A percentile compares a stretch with the other conserved stretches of the same genome.
These are phyloP conservation scores for bread wheat (Triticum aestivum) DNA, from an alignment of 176 grass and related monocot species.

Conservation along the genomic window DNA sequence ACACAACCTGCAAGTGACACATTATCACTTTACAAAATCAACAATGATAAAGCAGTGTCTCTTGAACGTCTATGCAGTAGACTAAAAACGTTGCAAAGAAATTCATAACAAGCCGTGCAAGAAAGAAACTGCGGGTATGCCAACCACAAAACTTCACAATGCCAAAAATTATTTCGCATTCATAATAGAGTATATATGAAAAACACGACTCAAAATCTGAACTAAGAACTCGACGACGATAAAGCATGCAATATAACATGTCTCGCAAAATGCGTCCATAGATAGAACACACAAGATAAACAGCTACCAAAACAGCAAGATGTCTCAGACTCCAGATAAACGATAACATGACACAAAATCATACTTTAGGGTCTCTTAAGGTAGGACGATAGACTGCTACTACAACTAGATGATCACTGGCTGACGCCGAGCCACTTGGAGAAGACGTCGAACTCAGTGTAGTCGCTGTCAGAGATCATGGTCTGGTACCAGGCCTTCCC, in stretches of 20 bases:
- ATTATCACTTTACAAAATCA: no score
- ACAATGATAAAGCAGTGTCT: no score
- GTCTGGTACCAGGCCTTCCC: slow-evolving; percentile 83
- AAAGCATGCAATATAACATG: not conserved
- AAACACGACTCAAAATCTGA: not conserved
- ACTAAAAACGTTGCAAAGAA: no score
- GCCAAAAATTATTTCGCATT: not conserved
- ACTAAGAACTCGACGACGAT: not conserved
- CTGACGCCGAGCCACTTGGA: slow-evolving; percentile 86
- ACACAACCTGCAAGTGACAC: no score
- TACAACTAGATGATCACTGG: slow-evolving; percentile 40
- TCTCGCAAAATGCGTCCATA: not conserved
- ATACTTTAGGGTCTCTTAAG: not conserved
- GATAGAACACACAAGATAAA: not conserved
- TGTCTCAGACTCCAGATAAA: slow-evolving; percentile 8
- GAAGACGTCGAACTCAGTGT: slow-evolving; percentile 72
- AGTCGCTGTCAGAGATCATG: slow-evolving; percentile 77
- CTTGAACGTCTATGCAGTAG: no score
- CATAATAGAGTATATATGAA: not conserved
- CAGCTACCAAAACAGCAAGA: slow-evolving; percentile 13
- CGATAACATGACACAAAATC: not conserved
- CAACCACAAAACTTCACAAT: no score
- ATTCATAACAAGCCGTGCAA: no score
- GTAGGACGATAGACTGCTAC: not conserved
- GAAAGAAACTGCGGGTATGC: no score